phyloP scores from a whole-genome alignment of 495 filamentous ascomycete species.

The Xylaria venustula region DNA sequence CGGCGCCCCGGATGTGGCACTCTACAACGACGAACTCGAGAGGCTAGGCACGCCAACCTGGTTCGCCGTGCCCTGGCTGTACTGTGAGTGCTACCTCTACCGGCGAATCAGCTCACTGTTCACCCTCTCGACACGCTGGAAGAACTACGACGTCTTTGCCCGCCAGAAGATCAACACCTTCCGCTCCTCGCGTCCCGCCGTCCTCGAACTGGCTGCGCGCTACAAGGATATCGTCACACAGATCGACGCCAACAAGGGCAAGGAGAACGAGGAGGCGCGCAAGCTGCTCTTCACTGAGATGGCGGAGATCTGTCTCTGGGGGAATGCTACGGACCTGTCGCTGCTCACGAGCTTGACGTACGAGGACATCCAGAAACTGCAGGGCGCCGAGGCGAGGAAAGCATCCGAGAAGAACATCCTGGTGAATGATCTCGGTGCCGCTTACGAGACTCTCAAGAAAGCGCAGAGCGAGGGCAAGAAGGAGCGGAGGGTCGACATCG shows the following conservation, averaged over 20 bases:
- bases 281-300: constrained; percentile 83
- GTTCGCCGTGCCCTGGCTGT: constrained; percentile 86
- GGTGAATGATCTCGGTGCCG: constrained; percentile 72
- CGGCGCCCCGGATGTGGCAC: constrained; percentile 69
- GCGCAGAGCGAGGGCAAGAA: constrained; percentile 59
- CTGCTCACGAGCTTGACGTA: constrained; percentile 87
- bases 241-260: constrained; percentile 40
- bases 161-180: constrained; percentile 92
- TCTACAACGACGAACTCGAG: constrained; percentile 84
- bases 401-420: constrained; percentile 84
- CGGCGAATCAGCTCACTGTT: constrained; percentile 77
- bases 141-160: constrained; percentile 86
- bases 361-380: constrained; percentile 93
- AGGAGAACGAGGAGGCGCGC: constrained; percentile 64
- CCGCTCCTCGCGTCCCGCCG: constrained; percentile 85
- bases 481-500: constrained; percentile 77
- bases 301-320: constrained; percentile 97
- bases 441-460: constrained; percentile 67
- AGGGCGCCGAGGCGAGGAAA: constrained; percentile 83
- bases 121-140: constrained; percentile 79
- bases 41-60: constrained; percentile 71
- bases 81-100: constrained; percentile 92
- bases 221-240: constrained; percentile 64
- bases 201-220: constrained; percentile 78
- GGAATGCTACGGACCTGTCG: constrained; percentile 93